Conservation (phyloP, 2,329 filamentous ascomycete species). For the Calonectria pteridis region DNA sequence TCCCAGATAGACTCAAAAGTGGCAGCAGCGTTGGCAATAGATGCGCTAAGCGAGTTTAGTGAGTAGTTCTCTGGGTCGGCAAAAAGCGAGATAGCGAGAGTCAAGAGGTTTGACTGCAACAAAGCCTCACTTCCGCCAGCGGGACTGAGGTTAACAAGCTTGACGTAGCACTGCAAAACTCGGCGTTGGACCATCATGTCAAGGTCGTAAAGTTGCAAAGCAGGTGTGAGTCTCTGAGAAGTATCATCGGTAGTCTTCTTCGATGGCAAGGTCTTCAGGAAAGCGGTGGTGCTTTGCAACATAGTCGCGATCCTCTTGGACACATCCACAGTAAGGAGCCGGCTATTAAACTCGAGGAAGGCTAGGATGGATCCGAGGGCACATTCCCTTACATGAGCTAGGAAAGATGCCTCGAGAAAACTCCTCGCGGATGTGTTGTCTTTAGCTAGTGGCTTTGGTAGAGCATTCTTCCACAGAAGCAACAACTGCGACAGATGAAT, state of each 20-base stretch:
- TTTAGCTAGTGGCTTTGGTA: constrained; percentile 93
- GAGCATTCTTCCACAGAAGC: constrained; percentile 95
- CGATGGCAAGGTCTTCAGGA: constrained; percentile 84
- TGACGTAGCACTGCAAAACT: constrained; percentile 94
- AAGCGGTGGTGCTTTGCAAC: constrained; percentile 94
- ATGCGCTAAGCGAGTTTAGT: constrained; percentile 86
- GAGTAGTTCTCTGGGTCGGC: constrained; percentile 92
- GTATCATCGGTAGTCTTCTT: constrained; percentile 92
- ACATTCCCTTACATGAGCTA: constrained; percentile 95
- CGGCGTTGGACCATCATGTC: constrained; percentile 93
- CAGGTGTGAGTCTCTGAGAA: constrained; percentile 83
- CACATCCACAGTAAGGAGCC: constrained; percentile 91
- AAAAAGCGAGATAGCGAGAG: constrained; percentile 90
- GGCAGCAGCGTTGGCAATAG: constrained; percentile 90
- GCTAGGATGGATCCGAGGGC: constrained; percentile 91
- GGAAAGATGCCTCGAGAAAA: constrained; percentile 88
- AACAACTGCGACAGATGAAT: constrained; percentile 96
- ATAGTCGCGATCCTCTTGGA: constrained; percentile 93
- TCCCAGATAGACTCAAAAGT: constrained; percentile 97
- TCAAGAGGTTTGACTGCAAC: constrained; percentile 90
- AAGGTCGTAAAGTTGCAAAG: constrained; percentile 89
- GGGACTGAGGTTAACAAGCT: constrained; percentile 89
- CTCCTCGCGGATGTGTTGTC: constrained; percentile 89
- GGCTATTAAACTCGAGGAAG: constrained; percentile 93
- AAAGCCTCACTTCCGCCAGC: constrained; percentile 87